phyloP scores from a whole-genome alignment of 192 early-diverging fungal genomes.

The Rhizophagus sp. region DNA sequence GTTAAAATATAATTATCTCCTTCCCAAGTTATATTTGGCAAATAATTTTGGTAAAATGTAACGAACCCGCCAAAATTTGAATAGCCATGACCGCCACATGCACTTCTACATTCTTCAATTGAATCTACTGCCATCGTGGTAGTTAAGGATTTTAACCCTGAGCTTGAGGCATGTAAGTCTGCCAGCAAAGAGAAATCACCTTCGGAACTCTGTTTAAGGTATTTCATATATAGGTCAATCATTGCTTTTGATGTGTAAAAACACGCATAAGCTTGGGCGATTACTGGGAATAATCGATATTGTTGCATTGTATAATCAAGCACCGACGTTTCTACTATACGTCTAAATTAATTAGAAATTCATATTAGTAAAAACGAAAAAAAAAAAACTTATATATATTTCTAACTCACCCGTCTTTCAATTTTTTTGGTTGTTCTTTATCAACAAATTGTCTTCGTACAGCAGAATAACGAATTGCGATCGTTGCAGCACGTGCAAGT shows the following conservation, averaged over 20 bases:
- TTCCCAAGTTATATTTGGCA: conserved; percentile 80
- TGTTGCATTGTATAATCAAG: conserved; percentile 82
- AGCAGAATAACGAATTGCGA: conserved; percentile 71
- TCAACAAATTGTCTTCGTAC: conserved; percentile 74
- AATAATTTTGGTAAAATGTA: conserved; percentile 66
- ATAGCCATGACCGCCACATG: conserved; percentile 80
- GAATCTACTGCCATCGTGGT: conserved; percentile 67
- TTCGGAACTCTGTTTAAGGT: conserved; percentile 52
- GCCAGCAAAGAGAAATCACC: conserved; percentile 69
- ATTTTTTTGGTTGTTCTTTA: conserved; percentile 51
- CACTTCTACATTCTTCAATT: conserved; percentile 74
- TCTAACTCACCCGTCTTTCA: conserved; percentile 28
- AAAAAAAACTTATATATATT: background rate
- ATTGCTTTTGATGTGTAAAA: conserved; percentile 70
- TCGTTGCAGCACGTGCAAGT: conserved; percentile 69
- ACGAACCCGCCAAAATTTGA: conserved; percentile 72
- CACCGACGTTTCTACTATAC: conserved; percentile 65
- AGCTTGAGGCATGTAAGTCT: conserved; percentile 73
- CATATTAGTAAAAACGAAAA: background rate
- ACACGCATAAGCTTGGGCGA: conserved; percentile 75
- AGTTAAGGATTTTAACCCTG: conserved; percentile 74
- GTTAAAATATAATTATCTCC: conserved; percentile 86
- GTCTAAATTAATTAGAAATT: background rate
- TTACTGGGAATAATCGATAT: conserved; percentile 67
- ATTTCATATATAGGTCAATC: conserved; percentile 59